Conservation (phyloP, 805 yeast species). For the Yarrowia keelungensis region DNA sequence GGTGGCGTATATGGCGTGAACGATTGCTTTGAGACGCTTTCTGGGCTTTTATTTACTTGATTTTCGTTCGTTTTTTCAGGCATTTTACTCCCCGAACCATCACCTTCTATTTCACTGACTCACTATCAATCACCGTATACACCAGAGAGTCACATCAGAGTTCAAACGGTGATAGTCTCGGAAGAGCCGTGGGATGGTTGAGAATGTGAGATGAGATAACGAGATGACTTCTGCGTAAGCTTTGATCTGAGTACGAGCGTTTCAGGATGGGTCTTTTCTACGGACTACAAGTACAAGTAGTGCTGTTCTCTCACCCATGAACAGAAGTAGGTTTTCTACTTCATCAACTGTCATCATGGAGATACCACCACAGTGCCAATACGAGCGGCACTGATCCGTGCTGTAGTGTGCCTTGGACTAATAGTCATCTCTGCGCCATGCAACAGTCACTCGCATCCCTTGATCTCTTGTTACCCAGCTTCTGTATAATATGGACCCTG, state of each 20-base stretch:
- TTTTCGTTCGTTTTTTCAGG: background rate
- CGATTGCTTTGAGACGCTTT: too few relatives aligned
- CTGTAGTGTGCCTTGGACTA: background rate
- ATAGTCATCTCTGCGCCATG: conserved; percentile 1
- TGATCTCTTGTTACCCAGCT: too few relatives aligned
- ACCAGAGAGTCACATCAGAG: background rate
- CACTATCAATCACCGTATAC: background rate
- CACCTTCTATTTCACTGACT: conserved; percentile 5
- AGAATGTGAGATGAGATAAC: background rate
- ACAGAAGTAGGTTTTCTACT: too few relatives aligned
- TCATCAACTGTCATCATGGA: too few relatives aligned
- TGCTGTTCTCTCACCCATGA: too few relatives aligned
- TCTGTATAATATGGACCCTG: too few relatives aligned
- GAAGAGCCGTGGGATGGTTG: conserved; percentile 15
- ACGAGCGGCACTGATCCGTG: too few relatives aligned
- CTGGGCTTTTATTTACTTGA: background rate
- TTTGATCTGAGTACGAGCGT: too few relatives aligned
- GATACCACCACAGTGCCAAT: background rate
- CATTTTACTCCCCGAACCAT: background rate
- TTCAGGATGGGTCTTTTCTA: too few relatives aligned
- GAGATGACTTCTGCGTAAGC: too few relatives aligned
- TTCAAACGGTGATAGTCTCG: conserved; percentile 16
- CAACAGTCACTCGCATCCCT: background rate
- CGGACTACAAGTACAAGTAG: too few relatives aligned
- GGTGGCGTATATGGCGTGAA: too few relatives aligned